Evolutionary conservation across 345 rosid species (phyloP).

Genomic region (Salix udensis): DNA sequence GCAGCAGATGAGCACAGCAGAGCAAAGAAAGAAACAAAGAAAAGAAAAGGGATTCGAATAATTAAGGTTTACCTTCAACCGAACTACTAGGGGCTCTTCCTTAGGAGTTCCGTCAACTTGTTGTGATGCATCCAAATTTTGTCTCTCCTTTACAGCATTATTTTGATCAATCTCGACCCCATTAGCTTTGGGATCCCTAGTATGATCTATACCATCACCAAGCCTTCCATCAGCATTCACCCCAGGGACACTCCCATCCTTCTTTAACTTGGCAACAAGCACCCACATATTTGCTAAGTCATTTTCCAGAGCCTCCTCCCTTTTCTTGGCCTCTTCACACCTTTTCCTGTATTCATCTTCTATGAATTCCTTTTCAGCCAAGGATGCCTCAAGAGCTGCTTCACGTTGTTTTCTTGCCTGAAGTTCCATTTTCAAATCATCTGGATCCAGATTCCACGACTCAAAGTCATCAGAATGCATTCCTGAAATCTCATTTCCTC

Average conservation of each 20-base stretch:
- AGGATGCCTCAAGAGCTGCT: slow-evolving; percentile 75
- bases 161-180: slow-evolving; percentile 37
- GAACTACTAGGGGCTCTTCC: slow-evolving; percentile 90
- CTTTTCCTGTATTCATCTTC: slow-evolving; percentile 83
- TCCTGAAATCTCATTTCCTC: slow-evolving; percentile 53
- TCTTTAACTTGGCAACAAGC: slow-evolving; percentile 96
- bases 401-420: slow-evolving; percentile 90
- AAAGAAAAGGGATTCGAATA: background rate
- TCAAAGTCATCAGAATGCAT: slow-evolving; percentile 58
- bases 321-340: slow-evolving; percentile 78
- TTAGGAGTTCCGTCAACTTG: slow-evolving; percentile 51
- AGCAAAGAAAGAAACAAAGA: background rate
- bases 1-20: background rate
- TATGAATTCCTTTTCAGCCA: slow-evolving; percentile 76
- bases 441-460: slow-evolving; percentile 74
- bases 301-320: slow-evolving; percentile 90
- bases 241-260: slow-evolving; percentile 61
- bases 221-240: slow-evolving; percentile 43
- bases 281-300: slow-evolving; percentile 99
- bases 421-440: slow-evolving; percentile 78
- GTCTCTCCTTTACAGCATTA: slow-evolving; percentile 48
- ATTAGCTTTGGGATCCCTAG: slow-evolving; percentile 34
- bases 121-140: slow-evolving; percentile 40
- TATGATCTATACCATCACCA: slow-evolving; percentile 27
- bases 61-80: slow-evolving; percentile 62